A percentile compares a stretch with the other conserved stretches of the same genome.
These are phyloP conservation scores for Coleophoma crateriformis DNA, from an alignment of 2,329 filamentous ascomycete genomes.

Conservation along the genomic window DNA sequence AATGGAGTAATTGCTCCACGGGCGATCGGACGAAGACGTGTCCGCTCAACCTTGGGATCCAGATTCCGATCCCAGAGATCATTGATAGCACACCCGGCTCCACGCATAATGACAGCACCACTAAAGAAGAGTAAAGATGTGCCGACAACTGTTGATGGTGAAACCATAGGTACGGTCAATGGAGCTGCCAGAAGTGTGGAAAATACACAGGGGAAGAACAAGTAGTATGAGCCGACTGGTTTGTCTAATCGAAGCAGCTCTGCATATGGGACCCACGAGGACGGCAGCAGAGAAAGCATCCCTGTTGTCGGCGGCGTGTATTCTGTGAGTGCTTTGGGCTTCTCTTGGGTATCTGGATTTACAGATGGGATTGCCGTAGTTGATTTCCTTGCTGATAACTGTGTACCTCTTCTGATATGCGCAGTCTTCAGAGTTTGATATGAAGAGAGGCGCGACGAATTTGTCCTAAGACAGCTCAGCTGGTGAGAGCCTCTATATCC, in stretches of 20 bases:
- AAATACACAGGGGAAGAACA: conserved; percentile 82
- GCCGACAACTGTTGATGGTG: conserved; percentile 55
- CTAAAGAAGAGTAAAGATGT: conserved; percentile 67
- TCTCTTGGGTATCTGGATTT: neutral
- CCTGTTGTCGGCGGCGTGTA: conserved; percentile 70
- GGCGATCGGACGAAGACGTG: conserved; percentile 73
- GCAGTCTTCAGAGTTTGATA: too few species aligned
- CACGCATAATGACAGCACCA: conserved; percentile 79
- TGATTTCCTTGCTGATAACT: neutral
- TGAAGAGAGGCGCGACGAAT: too few species aligned
- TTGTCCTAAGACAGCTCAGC: too few species aligned
- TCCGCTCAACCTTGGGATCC: conserved; percentile 73
- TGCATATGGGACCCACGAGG: conserved; percentile 70
- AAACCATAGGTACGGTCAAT: conserved; percentile 54
- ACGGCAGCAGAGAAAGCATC: conserved; percentile 63
- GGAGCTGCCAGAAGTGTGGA: conserved; percentile 77
- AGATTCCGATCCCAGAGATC: conserved; percentile 88
- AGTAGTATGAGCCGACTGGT: conserved; percentile 75
- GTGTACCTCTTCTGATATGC: too few species aligned
- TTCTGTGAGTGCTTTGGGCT: neutral
- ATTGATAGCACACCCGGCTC: conserved; percentile 84
- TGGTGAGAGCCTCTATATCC: neutral
- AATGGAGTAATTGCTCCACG: conserved; percentile 69
- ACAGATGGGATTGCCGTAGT: neutral
- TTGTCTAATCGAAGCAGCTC: conserved; percentile 80